Conservation (phyloP, 805 yeast species). For the Lipomyces mesembrius region DNA sequence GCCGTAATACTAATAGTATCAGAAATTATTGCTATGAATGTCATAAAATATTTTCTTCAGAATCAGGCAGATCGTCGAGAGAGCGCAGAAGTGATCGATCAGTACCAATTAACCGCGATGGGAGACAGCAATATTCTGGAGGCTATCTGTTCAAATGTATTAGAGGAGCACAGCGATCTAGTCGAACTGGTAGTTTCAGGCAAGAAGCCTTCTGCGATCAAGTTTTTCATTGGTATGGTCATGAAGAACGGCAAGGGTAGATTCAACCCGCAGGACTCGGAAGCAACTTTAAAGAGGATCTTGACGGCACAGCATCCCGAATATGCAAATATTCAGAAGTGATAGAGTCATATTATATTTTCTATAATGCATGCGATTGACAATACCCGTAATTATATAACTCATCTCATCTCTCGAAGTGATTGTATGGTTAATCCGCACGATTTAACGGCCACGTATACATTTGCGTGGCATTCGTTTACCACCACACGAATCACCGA, state of each 20-base stretch:
- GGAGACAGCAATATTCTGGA: slow-evolving; percentile 48
- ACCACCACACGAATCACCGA: no score
- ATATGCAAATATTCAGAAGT: not conserved
- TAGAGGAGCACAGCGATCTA: slow-evolving; percentile 55
- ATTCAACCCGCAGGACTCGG: slow-evolving; percentile 44
- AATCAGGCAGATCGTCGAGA: slow-evolving; percentile 49
- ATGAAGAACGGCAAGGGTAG: slow-evolving; percentile 80
- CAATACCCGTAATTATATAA: not conserved
- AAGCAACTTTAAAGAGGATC: slow-evolving; percentile 41
- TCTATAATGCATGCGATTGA: not conserved
- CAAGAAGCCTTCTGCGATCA: slow-evolving; percentile 65
- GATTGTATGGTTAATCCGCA: not conserved
- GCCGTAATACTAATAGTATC: slow-evolving; percentile 47
- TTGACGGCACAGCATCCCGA: slow-evolving; percentile 5
- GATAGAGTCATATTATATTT: not conserved
- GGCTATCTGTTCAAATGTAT: slow-evolving; percentile 54
- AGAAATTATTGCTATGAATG: slow-evolving; percentile 63
- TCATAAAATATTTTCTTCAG: slow-evolving; percentile 49
- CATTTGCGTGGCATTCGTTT: not conserved
- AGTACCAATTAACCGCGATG: slow-evolving; percentile 49
- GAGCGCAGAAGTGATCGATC: slow-evolving; percentile 53
- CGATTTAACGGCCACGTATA: not conserved
- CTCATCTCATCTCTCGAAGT: no score
- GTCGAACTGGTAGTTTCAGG: slow-evolving; percentile 63
- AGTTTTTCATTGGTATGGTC: slow-evolving; percentile 79